Percentiles rank a stretch among this genome's conserved stretches.
These are phyloP conservation scores for Aspergillus latus DNA, from an alignment of 2,329 filamentous ascomycete species.

Conservation along the genomic window DNA sequence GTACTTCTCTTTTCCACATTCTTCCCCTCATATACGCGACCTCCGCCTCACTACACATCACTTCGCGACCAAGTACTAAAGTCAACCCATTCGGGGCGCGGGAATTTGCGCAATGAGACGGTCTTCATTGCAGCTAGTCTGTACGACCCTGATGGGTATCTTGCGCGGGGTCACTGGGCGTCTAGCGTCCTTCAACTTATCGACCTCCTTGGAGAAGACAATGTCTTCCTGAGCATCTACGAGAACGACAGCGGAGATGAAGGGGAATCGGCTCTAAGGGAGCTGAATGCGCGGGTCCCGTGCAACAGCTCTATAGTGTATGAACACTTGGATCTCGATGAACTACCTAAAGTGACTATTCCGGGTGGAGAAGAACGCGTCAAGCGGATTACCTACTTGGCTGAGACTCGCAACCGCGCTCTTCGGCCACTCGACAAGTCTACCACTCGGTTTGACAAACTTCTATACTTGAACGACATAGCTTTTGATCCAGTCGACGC, in stretches of 20 bases:
- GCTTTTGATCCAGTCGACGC: slow-evolving; percentile 59
- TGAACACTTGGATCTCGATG: slow-evolving; percentile 57
- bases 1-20: slow-evolving; percentile 48
- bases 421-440: slow-evolving; percentile 59
- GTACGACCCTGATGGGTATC: slow-evolving; percentile 60
- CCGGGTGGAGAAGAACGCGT: slow-evolving; percentile 61
- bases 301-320: slow-evolving; percentile 57
- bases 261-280: slow-evolving; percentile 54
- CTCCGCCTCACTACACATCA: slow-evolving; percentile 53
- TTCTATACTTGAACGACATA: slow-evolving; percentile 67
- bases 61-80: slow-evolving; percentile 31
- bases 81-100: slow-evolving; percentile 39
- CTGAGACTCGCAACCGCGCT: slow-evolving; percentile 69
- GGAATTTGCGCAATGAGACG: slow-evolving; percentile 59
- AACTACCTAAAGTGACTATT: slow-evolving; percentile 59
- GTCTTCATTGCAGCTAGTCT: slow-evolving; percentile 73
- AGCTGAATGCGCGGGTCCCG: slow-evolving; percentile 51
- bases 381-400: slow-evolving; percentile 70
- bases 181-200: slow-evolving; percentile 60
- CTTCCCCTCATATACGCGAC: slow-evolving; percentile 56
- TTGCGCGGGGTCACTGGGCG: slow-evolving; percentile 66
- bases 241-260: slow-evolving; percentile 64
- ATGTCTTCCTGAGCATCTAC: slow-evolving; percentile 71
- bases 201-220: slow-evolving; percentile 63
- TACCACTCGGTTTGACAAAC: slow-evolving; percentile 51